Percentiles rank a stretch among this genome's conserved stretches.
Evolutionary conservation across 345 rosid genomes (phyloP).

Genomic region (Acer yangbiense): DNA sequence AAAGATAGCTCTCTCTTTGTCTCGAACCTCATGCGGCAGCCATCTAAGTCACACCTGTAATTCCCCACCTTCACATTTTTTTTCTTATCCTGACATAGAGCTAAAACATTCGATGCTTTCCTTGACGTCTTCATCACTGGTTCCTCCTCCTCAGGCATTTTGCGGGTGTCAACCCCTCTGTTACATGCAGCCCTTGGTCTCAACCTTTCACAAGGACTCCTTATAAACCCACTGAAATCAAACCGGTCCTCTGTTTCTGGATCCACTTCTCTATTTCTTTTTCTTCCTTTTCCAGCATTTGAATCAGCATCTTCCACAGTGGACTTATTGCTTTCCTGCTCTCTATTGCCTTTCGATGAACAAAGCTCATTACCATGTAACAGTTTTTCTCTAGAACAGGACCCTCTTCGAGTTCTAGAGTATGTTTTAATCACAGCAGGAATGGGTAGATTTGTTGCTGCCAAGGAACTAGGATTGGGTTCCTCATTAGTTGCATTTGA

Average conservation of each 20-base stretch:
- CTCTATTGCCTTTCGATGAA: constrained; percentile 31
- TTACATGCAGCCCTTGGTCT: constrained; percentile 60
- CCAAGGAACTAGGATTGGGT: constrained; percentile 22
- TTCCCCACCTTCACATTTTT: constrained; percentile 29
- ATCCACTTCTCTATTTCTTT: constrained; percentile 57
- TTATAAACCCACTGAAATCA: constrained; percentile 52
- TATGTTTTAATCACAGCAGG: constrained; percentile 22
- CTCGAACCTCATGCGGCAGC: constrained; percentile 81
- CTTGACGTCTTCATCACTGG: constrained; percentile 38
- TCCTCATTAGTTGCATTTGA: constrained; percentile 27
- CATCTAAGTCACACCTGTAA: constrained; percentile 74
- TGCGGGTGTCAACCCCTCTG: constrained; percentile 25
- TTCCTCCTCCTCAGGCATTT: constrained; percentile 36
- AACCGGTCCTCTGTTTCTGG: constrained; percentile 35
- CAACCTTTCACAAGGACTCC: constrained; percentile 98
- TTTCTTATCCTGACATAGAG: constrained; percentile 34
- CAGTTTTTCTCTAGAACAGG: constrained; percentile 25
- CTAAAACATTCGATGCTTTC: constrained; percentile 35
- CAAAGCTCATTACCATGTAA: constrained; percentile 22
- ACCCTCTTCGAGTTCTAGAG: constrained; percentile 38
- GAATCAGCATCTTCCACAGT: constrained; percentile 20
- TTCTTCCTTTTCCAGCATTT: constrained; percentile 43
- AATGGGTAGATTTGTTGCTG: constrained; percentile 8
- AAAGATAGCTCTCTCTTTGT: constrained; percentile 61
- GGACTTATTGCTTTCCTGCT: constrained; percentile 24